phyloP scores from a whole-genome alignment of 148 eudicot species.

The Chenopodium suecicum region DNA sequence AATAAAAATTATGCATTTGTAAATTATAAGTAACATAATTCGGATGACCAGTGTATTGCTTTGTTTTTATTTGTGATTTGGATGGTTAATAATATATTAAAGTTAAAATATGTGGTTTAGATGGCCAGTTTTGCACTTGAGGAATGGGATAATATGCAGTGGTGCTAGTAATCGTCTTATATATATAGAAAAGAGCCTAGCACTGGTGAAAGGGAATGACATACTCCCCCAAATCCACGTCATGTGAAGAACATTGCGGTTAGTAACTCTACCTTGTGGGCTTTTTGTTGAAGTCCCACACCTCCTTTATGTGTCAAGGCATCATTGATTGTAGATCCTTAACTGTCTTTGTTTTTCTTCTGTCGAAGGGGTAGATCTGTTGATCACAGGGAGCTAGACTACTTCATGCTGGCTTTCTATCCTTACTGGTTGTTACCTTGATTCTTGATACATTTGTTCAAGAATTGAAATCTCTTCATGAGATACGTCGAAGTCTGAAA shows the following conservation, averaged over 20 bases:
- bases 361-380: conserved; percentile 41
- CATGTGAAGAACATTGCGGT: conserved; percentile 65
- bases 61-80: too few relatives aligned
- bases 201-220: conserved; percentile 68
- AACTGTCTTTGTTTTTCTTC: conserved; percentile 37
- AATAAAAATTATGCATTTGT: too few relatives aligned
- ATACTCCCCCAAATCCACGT: conserved; percentile 82
- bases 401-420: conserved; percentile 59
- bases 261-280: conserved; percentile 62
- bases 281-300: conserved; percentile 63
- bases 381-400: conserved; percentile 67
- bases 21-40: too few relatives aligned
- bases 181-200: too few relatives aligned
- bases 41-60: too few relatives aligned
- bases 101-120: too few relatives aligned
- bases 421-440: conserved; percentile 43
- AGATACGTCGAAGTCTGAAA: conserved; percentile 66
- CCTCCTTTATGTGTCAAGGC: conserved; percentile 66
- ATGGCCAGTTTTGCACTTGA: too few relatives aligned
- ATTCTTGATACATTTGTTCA: conserved; percentile 57
- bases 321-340: conserved; percentile 40
- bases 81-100: too few relatives aligned
- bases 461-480: conserved; percentile 62
- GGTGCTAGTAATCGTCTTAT: too few relatives aligned
- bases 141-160: too few relatives aligned